Evolutionary conservation across 306 rosid genomes (phyloP).

Genomic region (Quillaja saponaria): DNA sequence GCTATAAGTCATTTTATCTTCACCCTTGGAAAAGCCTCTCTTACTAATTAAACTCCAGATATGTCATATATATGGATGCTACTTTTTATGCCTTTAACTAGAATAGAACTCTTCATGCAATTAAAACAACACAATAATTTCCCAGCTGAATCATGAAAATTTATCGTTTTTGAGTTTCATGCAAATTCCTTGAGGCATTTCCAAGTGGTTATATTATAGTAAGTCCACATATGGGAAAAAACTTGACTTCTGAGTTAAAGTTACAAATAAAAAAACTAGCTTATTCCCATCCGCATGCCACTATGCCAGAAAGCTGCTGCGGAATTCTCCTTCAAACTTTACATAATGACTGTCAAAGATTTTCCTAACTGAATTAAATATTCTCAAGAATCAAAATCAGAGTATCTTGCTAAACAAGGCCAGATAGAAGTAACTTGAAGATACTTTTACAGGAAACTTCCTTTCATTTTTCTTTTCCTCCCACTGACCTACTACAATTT

Average conservation of each 20-base stretch:
- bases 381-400: constrained; percentile 67
- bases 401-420: constrained; percentile 43
- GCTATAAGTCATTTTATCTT: no score
- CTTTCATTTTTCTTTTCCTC: constrained; percentile 15
- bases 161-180: constrained; percentile 11
- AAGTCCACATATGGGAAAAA: constrained; percentile 51
- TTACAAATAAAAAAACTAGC: constrained; percentile 48
- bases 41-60: not conserved
- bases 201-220: constrained; percentile 42
- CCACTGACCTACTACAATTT: constrained; percentile 13
- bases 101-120: not conserved
- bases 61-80: constrained; percentile 5
- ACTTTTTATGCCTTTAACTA: not conserved
- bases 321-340: constrained; percentile 62
- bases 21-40: not conserved
- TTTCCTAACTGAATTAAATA: constrained; percentile 60
- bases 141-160: constrained; percentile 24
- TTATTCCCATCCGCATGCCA: constrained; percentile 68
- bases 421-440: constrained; percentile 48
- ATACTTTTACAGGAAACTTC: constrained; percentile 53
- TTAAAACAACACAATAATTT: not conserved
- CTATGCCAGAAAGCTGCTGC: constrained; percentile 58
- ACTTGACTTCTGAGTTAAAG: constrained; percentile 30
- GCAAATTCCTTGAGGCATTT: constrained; percentile 22
- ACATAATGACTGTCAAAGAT: constrained; percentile 47